phyloP scores from a whole-genome alignment of 2,329 filamentous ascomycete genomes.

The Hymenoscyphus albidus region DNA sequence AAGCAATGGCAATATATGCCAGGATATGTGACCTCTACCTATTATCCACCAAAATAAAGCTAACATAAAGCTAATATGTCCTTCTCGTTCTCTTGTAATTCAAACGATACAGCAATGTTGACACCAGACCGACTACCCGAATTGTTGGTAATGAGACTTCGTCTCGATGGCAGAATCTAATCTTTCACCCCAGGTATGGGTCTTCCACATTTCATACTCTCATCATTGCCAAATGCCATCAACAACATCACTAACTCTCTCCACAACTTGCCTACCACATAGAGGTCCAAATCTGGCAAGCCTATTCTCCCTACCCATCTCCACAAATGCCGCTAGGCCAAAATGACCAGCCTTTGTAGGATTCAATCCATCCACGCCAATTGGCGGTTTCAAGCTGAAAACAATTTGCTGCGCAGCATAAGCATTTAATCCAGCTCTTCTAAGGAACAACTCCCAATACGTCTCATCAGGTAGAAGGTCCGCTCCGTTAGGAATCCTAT shows the following conservation, averaged over 20 bases:
- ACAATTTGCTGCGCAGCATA: slow-evolving; percentile 67
- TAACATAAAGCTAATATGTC: slow-evolving; percentile 14
- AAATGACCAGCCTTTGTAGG: slow-evolving; percentile 29
- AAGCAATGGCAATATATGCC: slow-evolving; percentile 15
- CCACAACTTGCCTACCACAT: slow-evolving; percentile 51
- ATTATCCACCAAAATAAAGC: slow-evolving; percentile 3
- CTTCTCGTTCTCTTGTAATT: background rate
- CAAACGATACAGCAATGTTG: slow-evolving; percentile 4
- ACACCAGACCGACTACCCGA: slow-evolving; percentile 1
- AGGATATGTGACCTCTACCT: slow-evolving; percentile 15
- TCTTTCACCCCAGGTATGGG: background rate
- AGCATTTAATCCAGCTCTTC: slow-evolving; percentile 63
- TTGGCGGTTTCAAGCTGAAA: slow-evolving; percentile 40
- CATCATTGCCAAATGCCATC: slow-evolving; percentile 40
- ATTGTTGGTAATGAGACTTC: background rate
- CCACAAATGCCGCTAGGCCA: slow-evolving; percentile 53
- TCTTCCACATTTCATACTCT: background rate
- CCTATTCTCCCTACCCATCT: slow-evolving; percentile 51
- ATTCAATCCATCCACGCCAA: slow-evolving; percentile 17
- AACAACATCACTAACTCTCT: slow-evolving; percentile 47
- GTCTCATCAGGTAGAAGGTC: slow-evolving; percentile 55
- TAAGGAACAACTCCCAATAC: slow-evolving; percentile 63
- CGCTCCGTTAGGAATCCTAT: slow-evolving; percentile 13
- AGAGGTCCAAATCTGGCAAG: slow-evolving; percentile 46
- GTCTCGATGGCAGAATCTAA: too few species aligned